Evolutionary conservation across 2,329 filamentous ascomycete genomes (phyloP).

Genomic region (Pseudogymnoascus sp.): DNA sequence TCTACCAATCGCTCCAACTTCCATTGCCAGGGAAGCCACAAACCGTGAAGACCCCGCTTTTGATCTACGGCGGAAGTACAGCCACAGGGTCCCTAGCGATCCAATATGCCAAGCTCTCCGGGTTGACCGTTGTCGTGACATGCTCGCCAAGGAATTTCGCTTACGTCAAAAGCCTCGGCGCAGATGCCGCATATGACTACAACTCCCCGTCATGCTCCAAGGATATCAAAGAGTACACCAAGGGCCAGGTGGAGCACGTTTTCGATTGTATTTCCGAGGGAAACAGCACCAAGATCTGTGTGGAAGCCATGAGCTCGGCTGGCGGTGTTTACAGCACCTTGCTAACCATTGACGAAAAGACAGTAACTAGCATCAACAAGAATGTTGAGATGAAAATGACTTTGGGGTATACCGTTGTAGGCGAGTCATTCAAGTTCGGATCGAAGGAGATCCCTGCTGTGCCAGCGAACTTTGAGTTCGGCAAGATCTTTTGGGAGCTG

Average conservation of each 20-base stretch:
- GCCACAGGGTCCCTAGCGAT: constrained; percentile 43
- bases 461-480: constrained; percentile 31
- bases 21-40: constrained; percentile 23
- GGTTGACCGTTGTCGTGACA: constrained; percentile 35
- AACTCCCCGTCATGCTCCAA: constrained; percentile 34
- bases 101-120: constrained; percentile 39
- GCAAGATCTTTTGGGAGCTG: constrained; percentile 32
- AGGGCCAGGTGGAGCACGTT: constrained; percentile 36
- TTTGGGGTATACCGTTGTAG: constrained; percentile 36
- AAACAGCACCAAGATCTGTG: constrained; percentile 32
- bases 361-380: constrained; percentile 1
- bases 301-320: constrained; percentile 31
- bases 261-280: constrained; percentile 43
- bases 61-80: constrained; percentile 44
- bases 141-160: constrained; percentile 41
- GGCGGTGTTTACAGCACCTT: constrained; percentile 36
- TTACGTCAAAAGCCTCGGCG: constrained; percentile 39
- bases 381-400: constrained; percentile 28
- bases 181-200: constrained; percentile 43
- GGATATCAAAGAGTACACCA: constrained; percentile 39
- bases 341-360: constrained; percentile 27
- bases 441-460: constrained; percentile 14
- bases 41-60: constrained; percentile 26
- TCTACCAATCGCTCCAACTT: constrained; percentile 38
- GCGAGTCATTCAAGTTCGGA: constrained; percentile 29